Evolutionary conservation across 495 filamentous ascomycete genomes (phyloP), one percentile per base, ranked within the genome.

Genomic region (Penicillium pancosmium): DNA sequence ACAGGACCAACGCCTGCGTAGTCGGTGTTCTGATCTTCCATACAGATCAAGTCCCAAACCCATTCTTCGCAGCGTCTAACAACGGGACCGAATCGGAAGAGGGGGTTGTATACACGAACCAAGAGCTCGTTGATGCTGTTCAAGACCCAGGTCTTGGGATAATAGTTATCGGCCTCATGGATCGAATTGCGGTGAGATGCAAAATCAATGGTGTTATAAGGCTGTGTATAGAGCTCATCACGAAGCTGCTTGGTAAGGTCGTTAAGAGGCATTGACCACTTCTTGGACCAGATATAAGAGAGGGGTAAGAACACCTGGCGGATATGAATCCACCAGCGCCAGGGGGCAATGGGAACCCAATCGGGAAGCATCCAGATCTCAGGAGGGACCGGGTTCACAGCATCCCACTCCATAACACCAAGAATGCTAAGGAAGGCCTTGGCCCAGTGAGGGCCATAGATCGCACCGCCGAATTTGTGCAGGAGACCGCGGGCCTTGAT

Each of bases 261-360:
- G 49, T 88, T 90, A 52, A 87, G 77, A 16, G 90, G 89, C 56
- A 84, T 85, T 11, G 82, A 80, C 81, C 87, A 95, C 44, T 81
- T 82, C 74, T 87, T 88, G 7, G 91, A 93, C 78, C 88, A 97
- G 40, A 97, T 78, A 65, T 88, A 98, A 12, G 88, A 86, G 91
- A 98, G 96, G 10, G 93, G 89, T 36, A 97, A 73, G 71, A 92
- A 97, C 33, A 98, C 93, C 70, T 88, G 85, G 15, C 94, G 91
- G 73, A 96, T 96, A 60, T 98, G 94, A 60, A 96, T 91, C 94
- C 94, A 98, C 94, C 94, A 98, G 48, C 92, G 81, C 94, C 95
- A 98, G 0, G 95, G 94, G 10, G 91, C 88, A 63, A 98, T 83
- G 1, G 94, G 95, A 13, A 93, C 85, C 93, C 94, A 98, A 71